Conservation (phyloP, 2,329 filamentous ascomycete species). For the Orbilia brochopaga region DNA sequence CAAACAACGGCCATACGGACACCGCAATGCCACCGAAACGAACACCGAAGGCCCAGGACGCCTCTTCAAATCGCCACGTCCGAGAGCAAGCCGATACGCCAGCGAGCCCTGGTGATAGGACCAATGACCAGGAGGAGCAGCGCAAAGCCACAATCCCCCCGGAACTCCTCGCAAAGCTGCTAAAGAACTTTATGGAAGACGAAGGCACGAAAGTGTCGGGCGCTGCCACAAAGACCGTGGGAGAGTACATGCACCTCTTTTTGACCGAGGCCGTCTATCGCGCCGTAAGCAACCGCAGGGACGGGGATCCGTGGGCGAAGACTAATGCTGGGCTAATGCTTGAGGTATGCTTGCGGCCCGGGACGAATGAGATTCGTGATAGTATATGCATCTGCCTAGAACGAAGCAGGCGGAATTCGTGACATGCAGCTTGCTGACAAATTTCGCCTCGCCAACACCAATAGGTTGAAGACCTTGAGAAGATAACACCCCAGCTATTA, state of each 20-base stretch:
- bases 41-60: conserved; percentile 31
- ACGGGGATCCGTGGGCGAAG: conserved; percentile 46
- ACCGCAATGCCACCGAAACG: conserved; percentile 38
- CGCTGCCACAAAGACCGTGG: conserved; percentile 41
- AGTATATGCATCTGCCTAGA: conserved; percentile 5
- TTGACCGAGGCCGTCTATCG: conserved; percentile 47
- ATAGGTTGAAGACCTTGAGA: conserved; percentile 47
- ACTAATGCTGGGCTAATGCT: conserved; percentile 48
- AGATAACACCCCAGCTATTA: conserved; percentile 48
- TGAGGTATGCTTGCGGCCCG: conserved; percentile 21
- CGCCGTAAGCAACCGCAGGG: conserved; percentile 42
- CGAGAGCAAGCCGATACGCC: conserved; percentile 8
- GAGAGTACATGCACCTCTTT: conserved; percentile 49
- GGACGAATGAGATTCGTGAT: conserved; percentile 1
- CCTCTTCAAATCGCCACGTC: conserved; percentile 13
- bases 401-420: background rate
- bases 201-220: conserved; percentile 46
- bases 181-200: conserved; percentile 48
- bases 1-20: background rate
- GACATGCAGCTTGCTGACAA: conserved; percentile 30
- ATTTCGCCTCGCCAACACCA: conserved; percentile 19
- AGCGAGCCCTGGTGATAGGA: background rate
- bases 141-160: conserved; percentile 43
- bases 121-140: conserved; percentile 13
- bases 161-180: conserved; percentile 37